Conservation (phyloP, 169 alveolate species). For the Cryptosporidium sp. region DNA sequence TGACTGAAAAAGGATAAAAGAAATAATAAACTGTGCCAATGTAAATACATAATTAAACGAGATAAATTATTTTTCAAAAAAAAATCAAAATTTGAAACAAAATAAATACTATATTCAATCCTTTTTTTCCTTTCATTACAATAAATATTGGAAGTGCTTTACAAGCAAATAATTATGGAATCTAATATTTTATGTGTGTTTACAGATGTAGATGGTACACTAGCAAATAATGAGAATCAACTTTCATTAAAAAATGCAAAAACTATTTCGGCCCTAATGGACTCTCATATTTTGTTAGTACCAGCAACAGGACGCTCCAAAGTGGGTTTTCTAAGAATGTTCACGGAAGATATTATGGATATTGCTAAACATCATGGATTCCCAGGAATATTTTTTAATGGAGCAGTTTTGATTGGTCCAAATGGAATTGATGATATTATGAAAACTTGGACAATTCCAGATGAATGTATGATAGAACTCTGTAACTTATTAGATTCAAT, state of each 20-base stretch:
- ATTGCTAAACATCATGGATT: slow-evolving; percentile 69
- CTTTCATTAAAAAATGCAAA: slow-evolving; percentile 49
- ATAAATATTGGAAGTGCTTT: no score
- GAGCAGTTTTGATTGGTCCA: slow-evolving; percentile 71
- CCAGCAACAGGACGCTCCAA: slow-evolving; percentile 74
- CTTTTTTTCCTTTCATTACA: no score
- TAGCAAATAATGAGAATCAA: slow-evolving; percentile 47
- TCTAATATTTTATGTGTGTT: slow-evolving; percentile 56
- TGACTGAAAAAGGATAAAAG: background rate
- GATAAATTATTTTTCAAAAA: background rate
- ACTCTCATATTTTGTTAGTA: slow-evolving; percentile 46
- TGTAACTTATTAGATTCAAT: slow-evolving; percentile 66
- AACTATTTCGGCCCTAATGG: slow-evolving; percentile 52
- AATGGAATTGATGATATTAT: slow-evolving; percentile 54
- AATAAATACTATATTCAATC: background rate
- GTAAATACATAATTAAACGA: background rate
- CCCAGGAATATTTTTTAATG: slow-evolving; percentile 72
- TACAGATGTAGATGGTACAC: slow-evolving; percentile 72
- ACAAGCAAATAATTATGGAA: background rate
- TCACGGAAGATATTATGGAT: slow-evolving; percentile 63
- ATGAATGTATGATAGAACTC: slow-evolving; percentile 35
- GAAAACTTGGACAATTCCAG: slow-evolving; percentile 69
- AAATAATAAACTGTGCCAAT: background rate
- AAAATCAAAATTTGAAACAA: background rate
- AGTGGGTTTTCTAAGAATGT: slow-evolving; percentile 59